Conservation (phyloP, 176 grass and related monocot species). For the Ensete ventricosum region DNA sequence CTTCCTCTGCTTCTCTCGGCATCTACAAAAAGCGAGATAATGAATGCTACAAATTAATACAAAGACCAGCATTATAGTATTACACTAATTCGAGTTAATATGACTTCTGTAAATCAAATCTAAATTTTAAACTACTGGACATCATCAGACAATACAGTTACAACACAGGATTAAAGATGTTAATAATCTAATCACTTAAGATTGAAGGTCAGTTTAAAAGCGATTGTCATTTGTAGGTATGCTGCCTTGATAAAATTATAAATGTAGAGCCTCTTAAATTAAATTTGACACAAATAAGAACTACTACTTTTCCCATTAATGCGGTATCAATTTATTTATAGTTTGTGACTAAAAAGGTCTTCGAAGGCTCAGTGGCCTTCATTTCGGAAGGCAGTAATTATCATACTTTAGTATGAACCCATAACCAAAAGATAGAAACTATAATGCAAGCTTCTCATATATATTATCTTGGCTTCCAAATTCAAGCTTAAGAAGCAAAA, state of each 20-base stretch:
- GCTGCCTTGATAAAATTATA: neutral
- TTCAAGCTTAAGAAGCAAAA: neutral
- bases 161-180: too few relatives aligned
- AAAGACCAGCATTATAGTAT: neutral
- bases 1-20: constrained; percentile 99
- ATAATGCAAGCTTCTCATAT: too few relatives aligned
- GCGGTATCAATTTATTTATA: neutral
- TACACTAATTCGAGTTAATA: neutral
- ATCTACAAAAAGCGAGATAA: constrained; percentile 26
- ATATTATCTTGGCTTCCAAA: neutral
- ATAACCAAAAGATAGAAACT: neutral
- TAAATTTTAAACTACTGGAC: neutral
- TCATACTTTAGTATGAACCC: neutral
- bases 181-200: too few relatives aligned
- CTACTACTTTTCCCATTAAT: neutral
- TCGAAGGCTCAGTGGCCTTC: neutral
- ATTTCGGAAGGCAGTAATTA: neutral
- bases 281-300: neutral
- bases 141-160: neutral
- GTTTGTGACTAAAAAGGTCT: neutral
- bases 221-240: neutral
- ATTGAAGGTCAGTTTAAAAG: neutral
- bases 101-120: too few relatives aligned
- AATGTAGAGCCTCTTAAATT: neutral
- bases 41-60: neutral